Evolutionary conservation across 768 basidiomycete genomes (phyloP), one percentile per base, ranked within the genome.

Genomic region (Suillus clintonianus): DNA sequence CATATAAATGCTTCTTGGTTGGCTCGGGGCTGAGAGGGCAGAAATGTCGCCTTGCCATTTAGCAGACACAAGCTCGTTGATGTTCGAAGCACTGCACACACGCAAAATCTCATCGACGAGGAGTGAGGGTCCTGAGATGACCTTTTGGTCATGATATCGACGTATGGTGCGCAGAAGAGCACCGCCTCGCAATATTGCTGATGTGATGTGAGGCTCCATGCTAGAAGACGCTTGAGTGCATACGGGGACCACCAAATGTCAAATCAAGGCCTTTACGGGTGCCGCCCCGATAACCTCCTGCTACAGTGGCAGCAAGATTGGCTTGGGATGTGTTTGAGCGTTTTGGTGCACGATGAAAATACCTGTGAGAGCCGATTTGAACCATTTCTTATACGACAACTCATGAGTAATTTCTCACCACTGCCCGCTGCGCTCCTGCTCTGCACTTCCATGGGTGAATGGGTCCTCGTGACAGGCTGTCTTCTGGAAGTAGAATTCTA

Each of bases 181-280:
- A 0, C 91, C 91, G 19, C 91, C 91, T 57, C 86, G 80, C 34
- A 83, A 68, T n/a, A 72, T 65, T 53, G 63, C 60, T 1, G 68
- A 66, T 43, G 66, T 42, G 14, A 53, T 42, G 11, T 64, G 22
- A 22, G 66, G 50, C 8, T 32, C 37, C 24, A n/a, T 15, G 19
- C 10, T 45, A 19, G 32, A 41, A 32, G 67, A 60, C 4, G 58
- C 37, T 22, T 41, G 62, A 37, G 60, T 48, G 4, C 73, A 74
- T 22, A 68, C 32, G 2, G 79, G 76, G 0, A n/a, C 65, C 68
- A 17, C 89, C 91, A 32, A 93, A 74, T 0, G 91, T 91, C 41
- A 93, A 61, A 72, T 94, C 91, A 39, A 94, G 78, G 3, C 91
- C 92, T 75, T 93, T 94, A 47, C 91, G 91, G n/a, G n/a, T n/a